Evolutionary conservation across 1,284 basidiomycete genomes (phyloP).

Genomic region (Farysia itapuensis): DNA sequence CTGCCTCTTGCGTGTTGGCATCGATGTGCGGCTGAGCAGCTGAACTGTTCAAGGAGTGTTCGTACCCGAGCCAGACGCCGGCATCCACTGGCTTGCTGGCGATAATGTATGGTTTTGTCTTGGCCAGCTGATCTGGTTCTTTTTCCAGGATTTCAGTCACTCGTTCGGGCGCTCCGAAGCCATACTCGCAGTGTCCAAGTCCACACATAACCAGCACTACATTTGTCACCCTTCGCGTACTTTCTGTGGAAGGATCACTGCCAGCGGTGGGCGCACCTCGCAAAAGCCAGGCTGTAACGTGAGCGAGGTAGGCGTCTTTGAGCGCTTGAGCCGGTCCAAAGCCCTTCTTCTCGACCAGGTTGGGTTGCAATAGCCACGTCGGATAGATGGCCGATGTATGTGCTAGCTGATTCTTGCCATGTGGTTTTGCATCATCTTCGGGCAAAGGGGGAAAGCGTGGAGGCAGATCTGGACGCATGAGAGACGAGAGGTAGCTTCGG

Average conservation of each 20-base stretch:
- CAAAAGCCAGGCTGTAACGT: slow-evolving; percentile 34
- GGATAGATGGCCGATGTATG: slow-evolving; percentile 13
- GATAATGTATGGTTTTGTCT: slow-evolving; percentile 25
- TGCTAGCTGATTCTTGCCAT: neutral
- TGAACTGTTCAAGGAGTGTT: slow-evolving; percentile 1
- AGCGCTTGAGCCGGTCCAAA: slow-evolving; percentile 46
- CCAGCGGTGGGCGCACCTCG: slow-evolving; percentile 2
- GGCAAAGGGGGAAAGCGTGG: slow-evolving; percentile 24
- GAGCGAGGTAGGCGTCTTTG: slow-evolving; percentile 46
- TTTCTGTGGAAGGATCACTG: neutral
- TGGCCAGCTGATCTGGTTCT: neutral
- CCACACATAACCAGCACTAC: slow-evolving; percentile 35
- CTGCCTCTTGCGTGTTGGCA: neutral
- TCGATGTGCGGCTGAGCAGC: neutral
- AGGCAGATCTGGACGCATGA: slow-evolving; percentile 41
- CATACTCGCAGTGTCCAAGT: slow-evolving; percentile 42
- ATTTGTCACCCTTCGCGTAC: slow-evolving; percentile 6
- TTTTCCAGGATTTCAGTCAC: slow-evolving; percentile 16
- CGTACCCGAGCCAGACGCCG: slow-evolving; percentile 36
- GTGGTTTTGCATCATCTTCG: neutral
- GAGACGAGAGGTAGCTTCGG: slow-evolving; percentile 37
- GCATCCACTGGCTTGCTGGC: slow-evolving; percentile 38
- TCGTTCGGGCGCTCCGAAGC: slow-evolving; percentile 42
- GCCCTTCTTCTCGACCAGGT: slow-evolving; percentile 28
- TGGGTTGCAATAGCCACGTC: slow-evolving; percentile 27